These are phyloP conservation scores for Hypoxylon rickii DNA, from an alignment of 495 filamentous ascomycete species.

Conservation along the genomic window DNA sequence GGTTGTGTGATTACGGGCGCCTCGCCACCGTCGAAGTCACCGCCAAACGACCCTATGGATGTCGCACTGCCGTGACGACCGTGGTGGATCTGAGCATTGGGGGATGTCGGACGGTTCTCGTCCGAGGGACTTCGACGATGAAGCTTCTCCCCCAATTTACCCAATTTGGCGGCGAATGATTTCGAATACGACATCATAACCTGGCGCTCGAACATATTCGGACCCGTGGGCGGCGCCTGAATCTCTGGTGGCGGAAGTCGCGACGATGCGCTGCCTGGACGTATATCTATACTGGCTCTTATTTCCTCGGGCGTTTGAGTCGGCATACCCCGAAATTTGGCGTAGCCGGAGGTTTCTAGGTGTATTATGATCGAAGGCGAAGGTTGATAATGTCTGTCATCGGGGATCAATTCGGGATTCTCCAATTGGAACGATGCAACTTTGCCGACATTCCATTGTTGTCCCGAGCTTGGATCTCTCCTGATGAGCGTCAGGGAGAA, in stretches of 20 bases:
- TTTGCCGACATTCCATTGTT: slow-evolving; percentile 88
- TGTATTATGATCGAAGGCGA: slow-evolving; percentile 50
- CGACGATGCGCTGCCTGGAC: slow-evolving; percentile 37
- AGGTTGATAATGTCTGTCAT: slow-evolving; percentile 44
- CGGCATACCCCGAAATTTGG: slow-evolving; percentile 54
- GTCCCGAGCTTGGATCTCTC: slow-evolving; percentile 75
- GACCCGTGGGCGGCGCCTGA: slow-evolving; percentile 5
- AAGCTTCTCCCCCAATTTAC: slow-evolving; percentile 48
- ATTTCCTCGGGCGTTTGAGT: slow-evolving; percentile 30
- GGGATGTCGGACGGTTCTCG: slow-evolving; percentile 20
- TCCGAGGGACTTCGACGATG: slow-evolving; percentile 32
- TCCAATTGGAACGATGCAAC: slow-evolving; percentile 59
- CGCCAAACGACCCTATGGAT: slow-evolving; percentile 45
- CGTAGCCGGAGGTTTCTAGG: slow-evolving; percentile 53
- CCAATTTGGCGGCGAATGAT: slow-evolving; percentile 47
- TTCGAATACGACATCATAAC: slow-evolving; percentile 56
- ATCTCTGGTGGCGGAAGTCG: slow-evolving; percentile 6
- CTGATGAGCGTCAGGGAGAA: slow-evolving; percentile 85
- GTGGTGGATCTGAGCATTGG: slow-evolving; percentile 29
- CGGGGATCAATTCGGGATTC: slow-evolving; percentile 65
- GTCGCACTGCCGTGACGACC: slow-evolving; percentile 40
- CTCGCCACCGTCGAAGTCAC: slow-evolving; percentile 36
- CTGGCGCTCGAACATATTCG: slow-evolving; percentile 52
- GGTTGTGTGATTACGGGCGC: slow-evolving; percentile 46
- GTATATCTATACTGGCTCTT: slow-evolving; percentile 36